phyloP scores from a whole-genome alignment of 768 basidiomycete genomes.

The Ramaria sp. region DNA sequence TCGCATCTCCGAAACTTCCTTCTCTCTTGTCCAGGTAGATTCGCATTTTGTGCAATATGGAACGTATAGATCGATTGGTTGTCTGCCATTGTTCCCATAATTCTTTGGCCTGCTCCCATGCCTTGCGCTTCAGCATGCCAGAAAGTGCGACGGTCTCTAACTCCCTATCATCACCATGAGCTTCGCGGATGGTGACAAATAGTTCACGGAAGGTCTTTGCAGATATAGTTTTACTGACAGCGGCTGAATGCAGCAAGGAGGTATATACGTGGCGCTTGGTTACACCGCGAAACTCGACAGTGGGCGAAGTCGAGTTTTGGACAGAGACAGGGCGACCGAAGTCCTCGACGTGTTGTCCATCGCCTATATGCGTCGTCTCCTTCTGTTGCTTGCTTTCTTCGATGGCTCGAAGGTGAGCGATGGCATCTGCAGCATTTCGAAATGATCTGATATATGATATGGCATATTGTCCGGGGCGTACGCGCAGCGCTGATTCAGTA shows the following conservation, averaged over 20 bases:
- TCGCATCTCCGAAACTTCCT: background rate
- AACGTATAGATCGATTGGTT: background rate
- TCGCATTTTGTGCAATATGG: background rate
- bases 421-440: background rate
- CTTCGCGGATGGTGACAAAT: background rate
- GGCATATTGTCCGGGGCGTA: background rate
- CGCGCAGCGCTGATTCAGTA: background rate
- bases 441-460: conserved; percentile 2
- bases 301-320: background rate
- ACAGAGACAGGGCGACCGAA: background rate
- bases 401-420: background rate
- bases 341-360: background rate
- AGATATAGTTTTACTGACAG: conserved; percentile 1
- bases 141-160: conserved; percentile 1
- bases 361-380: background rate
- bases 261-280: background rate
- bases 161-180: background rate
- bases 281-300: background rate
- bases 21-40: background rate
- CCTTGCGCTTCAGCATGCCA: conserved; percentile 1
- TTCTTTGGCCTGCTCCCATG: background rate
- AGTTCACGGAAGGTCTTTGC: background rate
- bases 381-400: background rate
- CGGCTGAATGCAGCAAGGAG: conserved; percentile 1
- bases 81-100: background rate